These are phyloP conservation scores for Zopfochytrium polystomum DNA, from an alignment of 371 early-diverging fungal genomes.

Conservation along the genomic window DNA sequence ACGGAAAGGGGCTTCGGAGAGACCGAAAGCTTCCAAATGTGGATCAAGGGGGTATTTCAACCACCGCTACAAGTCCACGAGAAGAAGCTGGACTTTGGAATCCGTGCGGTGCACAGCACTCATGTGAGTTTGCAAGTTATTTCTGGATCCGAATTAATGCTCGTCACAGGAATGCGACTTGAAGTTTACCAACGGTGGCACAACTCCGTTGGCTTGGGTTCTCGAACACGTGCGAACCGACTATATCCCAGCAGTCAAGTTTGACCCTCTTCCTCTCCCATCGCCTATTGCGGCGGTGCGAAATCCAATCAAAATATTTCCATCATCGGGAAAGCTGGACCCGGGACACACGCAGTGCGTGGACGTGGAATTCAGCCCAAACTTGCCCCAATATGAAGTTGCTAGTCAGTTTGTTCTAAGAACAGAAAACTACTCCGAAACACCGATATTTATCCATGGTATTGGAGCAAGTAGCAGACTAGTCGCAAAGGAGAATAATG, in stretches of 20 bases:
- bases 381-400: slow-evolving; percentile 45
- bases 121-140: slow-evolving; percentile 34
- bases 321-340: slow-evolving; percentile 37
- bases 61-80: slow-evolving; percentile 44
- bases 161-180: slow-evolving; percentile 31
- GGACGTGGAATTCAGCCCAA: slow-evolving; percentile 47
- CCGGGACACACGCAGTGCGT: slow-evolving; percentile 47
- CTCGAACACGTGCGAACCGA: slow-evolving; percentile 22
- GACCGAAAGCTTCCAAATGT: slow-evolving; percentile 30
- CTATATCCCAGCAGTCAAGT: slow-evolving; percentile 32
- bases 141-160: background rate
- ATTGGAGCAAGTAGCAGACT: slow-evolving; percentile 44
- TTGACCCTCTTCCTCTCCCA: slow-evolving; percentile 32
- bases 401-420: slow-evolving; percentile 20
- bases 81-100: slow-evolving; percentile 51
- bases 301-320: slow-evolving; percentile 40
- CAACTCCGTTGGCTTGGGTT: slow-evolving; percentile 40
- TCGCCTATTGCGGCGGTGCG: slow-evolving; percentile 23
- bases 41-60: slow-evolving; percentile 39
- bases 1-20: slow-evolving; percentile 35
- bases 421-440: slow-evolving; percentile 43
- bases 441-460: slow-evolving; percentile 43
- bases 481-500: slow-evolving; percentile 11
- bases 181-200: slow-evolving; percentile 46
- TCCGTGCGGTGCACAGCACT: slow-evolving; percentile 41